Conservation (phyloP, 2,329 filamentous ascomycete species). For the Akanthomyces muscarius region DNA sequence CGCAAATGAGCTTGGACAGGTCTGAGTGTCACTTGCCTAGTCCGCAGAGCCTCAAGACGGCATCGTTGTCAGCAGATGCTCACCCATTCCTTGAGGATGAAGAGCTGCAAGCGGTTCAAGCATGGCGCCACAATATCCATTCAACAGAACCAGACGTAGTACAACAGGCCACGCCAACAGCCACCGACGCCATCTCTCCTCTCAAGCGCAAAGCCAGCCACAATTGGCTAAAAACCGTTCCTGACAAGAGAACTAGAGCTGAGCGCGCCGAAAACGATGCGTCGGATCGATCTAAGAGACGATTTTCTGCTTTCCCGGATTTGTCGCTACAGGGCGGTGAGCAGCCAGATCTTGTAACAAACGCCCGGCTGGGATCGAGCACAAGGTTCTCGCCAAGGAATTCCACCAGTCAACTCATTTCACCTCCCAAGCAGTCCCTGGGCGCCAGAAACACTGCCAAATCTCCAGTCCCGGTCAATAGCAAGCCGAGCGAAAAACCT, state of each 20-base stretch:
- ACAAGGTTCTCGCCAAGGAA: neutral
- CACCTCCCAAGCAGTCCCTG: conserved; percentile 4
- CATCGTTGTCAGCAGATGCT: conserved; percentile 11
- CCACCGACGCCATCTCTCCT: conserved; percentile 19
- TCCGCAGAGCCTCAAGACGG: conserved; percentile 23
- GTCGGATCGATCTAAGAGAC: neutral
- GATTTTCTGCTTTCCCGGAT: neutral
- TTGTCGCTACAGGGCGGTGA: neutral
- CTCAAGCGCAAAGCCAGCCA: conserved; percentile 20
- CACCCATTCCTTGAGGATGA: conserved; percentile 20
- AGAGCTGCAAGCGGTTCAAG: conserved; percentile 30
- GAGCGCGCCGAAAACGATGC: neutral
- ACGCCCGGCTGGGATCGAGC: neutral
- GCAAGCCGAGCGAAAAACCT: neutral
- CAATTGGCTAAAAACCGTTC: conserved; percentile 31
- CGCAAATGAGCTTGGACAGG: neutral
- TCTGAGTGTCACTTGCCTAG: conserved; percentile 20
- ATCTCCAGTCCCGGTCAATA: neutral
- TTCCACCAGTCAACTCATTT: conserved; percentile 6
- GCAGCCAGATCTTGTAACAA: neutral
- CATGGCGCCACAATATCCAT: conserved; percentile 30
- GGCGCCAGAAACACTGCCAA: neutral
- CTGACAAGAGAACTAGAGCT: conserved; percentile 27
- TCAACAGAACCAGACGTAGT: neutral
- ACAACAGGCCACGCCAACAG: conserved; percentile 21